A percentile compares a stretch with the other conserved stretches of the same genome.
phyloP scores from a whole-genome alignment of 257 asterid genomes.

The Fraxinus excelsior region DNA sequence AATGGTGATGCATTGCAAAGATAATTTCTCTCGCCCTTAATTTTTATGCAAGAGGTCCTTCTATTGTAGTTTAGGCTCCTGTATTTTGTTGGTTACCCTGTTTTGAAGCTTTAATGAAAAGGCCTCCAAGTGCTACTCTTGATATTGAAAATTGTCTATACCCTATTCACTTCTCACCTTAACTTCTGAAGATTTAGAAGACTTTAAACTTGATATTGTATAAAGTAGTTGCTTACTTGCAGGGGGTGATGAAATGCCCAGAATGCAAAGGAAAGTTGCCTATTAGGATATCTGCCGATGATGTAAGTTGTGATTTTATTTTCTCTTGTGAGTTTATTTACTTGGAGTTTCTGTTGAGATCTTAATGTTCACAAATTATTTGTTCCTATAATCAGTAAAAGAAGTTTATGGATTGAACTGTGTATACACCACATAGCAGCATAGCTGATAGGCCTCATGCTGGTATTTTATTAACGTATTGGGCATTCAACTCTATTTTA shows the following conservation, averaged over 20 bases:
- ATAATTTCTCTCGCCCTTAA: conserved; percentile 1
- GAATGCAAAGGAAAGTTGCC: conserved; percentile 86
- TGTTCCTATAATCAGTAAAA: conserved; percentile 1
- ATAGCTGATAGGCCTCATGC: conserved; percentile 21
- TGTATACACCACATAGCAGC: neutral
- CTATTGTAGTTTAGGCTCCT: conserved; percentile 18
- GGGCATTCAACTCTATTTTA: conserved; percentile 10
- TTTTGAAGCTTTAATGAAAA: conserved; percentile 18
- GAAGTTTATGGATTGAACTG: conserved; percentile 14
- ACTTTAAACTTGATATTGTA: conserved; percentile 21
- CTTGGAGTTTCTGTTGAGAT: conserved; percentile 17
- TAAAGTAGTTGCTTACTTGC: conserved; percentile 36
- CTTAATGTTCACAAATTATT: conserved; percentile 9
- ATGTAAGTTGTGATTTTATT: conserved; percentile 59
- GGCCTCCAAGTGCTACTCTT: conserved; percentile 2
- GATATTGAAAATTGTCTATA: neutral
- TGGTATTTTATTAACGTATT: conserved; percentile 9
- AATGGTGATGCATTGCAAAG: conserved; percentile 19
- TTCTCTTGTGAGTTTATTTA: conserved; percentile 20
- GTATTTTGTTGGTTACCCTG: conserved; percentile 2
- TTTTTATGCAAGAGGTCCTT: conserved; percentile 5
- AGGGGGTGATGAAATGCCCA: conserved; percentile 99
- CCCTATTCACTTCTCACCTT: conserved; percentile 13
- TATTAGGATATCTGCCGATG: conserved; percentile 87
- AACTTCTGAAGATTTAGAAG: conserved; percentile 13